A percentile compares a stretch with the other conserved stretches of the same genome.
Evolutionary conservation across 2,329 filamentous ascomycete genomes (phyloP).

Genomic region (Thelonectria olida): DNA sequence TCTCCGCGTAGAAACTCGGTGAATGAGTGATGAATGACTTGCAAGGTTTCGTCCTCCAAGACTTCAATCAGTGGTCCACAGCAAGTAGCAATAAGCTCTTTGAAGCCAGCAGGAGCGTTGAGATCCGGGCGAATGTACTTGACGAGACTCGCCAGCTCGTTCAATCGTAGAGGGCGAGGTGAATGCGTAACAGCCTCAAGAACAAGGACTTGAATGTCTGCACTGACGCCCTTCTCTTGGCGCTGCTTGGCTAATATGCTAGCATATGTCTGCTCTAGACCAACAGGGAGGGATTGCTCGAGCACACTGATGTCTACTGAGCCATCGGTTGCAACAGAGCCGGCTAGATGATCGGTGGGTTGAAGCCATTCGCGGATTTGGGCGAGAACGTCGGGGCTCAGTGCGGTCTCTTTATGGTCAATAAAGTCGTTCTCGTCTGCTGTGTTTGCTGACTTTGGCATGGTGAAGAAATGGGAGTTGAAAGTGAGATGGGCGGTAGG

Average conservation of each 20-base stretch:
- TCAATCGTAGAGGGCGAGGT: slow-evolving; percentile 49
- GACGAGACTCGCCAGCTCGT: slow-evolving; percentile 45
- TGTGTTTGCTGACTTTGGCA: slow-evolving; percentile 28
- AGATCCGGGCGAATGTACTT: slow-evolving; percentile 34
- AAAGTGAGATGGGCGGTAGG: no score
- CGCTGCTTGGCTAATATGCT: slow-evolving; percentile 49
- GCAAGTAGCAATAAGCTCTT: slow-evolving; percentile 46
- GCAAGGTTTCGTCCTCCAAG: slow-evolving; percentile 54
- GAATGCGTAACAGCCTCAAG: slow-evolving; percentile 52
- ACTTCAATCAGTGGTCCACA: slow-evolving; percentile 55
- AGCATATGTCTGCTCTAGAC: slow-evolving; percentile 43
- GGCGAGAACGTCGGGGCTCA: slow-evolving; percentile 24
- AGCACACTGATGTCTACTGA: slow-evolving; percentile 14
- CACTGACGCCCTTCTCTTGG: slow-evolving; percentile 36
- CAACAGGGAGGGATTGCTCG: slow-evolving; percentile 27
- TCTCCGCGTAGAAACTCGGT: slow-evolving; percentile 54
- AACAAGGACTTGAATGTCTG: slow-evolving; percentile 46
- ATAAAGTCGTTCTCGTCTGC: slow-evolving; percentile 33
- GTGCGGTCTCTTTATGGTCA: slow-evolving; percentile 23
- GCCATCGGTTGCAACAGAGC: no score
- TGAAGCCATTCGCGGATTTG: slow-evolving; percentile 39
- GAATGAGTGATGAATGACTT: slow-evolving; percentile 58
- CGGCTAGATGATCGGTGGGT: slow-evolving; percentile 40
- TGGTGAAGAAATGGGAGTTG: no score
- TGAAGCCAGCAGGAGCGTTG: slow-evolving; percentile 34